Base-by-base conservation (phyloP, 306 rosid species). In the Citrullus colocynthis region DNA sequence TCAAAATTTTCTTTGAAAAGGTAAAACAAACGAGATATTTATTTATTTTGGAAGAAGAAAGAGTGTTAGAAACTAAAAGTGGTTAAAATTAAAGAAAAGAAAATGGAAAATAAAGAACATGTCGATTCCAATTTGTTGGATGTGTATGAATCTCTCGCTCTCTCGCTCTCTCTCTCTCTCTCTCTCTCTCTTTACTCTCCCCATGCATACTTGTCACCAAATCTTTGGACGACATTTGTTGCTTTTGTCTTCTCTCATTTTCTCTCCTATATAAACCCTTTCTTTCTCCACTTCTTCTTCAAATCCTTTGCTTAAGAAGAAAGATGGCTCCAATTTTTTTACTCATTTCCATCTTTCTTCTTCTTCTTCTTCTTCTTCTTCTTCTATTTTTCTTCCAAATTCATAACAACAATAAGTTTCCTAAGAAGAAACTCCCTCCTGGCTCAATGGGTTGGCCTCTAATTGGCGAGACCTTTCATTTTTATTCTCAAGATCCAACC, bases 361-460 rank as follows among this genome's bases (percentile, higher is more conserved):
- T 82, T 72, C 80, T 89, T 34, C 55, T 84, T 2, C 5, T 7
- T 8, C 5, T 78, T 70, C 51, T 88, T 56, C 28, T 45, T 20
- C 6, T 80, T 62, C 16, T 82, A 62, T 63, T 86, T 64, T 79
- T 77, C 34, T 41, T 21, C 17, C 49, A 34, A 84, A 36, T 14
- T 17, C 69, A 74, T 71, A 13, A 63, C 76, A 48, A 71, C 42
- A 74, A 78, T 10, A 76, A 71, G 18, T 0, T 62, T 4, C 21
- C 12, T 28, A 71, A 84, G 10, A 63, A 45, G 21, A 70, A 70
- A 83, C 97, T 92, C 75, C 99, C 99, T 58, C 97, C 99, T 8
- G 99, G 97, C n/a, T 90, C 97, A 63, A 85, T 90, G 89, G 97
- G 99, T 9, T 95, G 97, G 97, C 99, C 99, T 1, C 82, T 86